phyloP scores from a whole-genome alignment of 2,329 filamentous ascomycete genomes.

The Erysiphe pulchra region DNA sequence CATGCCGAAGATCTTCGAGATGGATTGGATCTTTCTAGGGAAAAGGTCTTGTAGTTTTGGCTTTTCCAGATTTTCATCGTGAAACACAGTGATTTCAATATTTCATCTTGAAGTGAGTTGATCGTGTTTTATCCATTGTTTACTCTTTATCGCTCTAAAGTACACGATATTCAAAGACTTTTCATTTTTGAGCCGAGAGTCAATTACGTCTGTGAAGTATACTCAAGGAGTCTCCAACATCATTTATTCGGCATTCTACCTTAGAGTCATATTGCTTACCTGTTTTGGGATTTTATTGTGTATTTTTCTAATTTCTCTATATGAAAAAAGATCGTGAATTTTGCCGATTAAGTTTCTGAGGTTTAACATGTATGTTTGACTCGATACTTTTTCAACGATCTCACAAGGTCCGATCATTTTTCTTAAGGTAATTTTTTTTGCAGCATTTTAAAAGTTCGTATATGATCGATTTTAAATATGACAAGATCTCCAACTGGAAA shows the following conservation, averaged over 20 bases:
- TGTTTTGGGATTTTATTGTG: background rate
- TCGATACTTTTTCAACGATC: background rate
- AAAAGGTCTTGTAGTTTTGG: no score
- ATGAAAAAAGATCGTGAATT: slow-evolving; percentile 1
- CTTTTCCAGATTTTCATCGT: background rate
- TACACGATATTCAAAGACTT: background rate
- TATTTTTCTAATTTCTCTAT: background rate
- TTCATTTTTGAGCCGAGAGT: background rate
- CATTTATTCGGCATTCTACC: background rate
- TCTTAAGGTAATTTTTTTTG: background rate
- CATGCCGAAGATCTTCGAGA: no score
- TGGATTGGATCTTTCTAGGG: no score
- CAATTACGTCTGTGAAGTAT: background rate
- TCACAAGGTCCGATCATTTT: slow-evolving; percentile 1
- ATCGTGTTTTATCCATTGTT: background rate
- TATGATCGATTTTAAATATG: background rate
- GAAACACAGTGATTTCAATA: background rate
- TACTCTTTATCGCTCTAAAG: background rate
- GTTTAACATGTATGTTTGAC: background rate
- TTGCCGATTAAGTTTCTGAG: background rate
- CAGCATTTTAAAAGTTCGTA: background rate
- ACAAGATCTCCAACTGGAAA: background rate
- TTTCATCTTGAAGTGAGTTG: background rate
- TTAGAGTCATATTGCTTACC: background rate
- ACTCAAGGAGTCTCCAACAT: background rate